These are phyloP conservation scores for Olyra latifolia DNA, from an alignment of 176 grass and related monocot genomes.

Conservation along the genomic window DNA sequence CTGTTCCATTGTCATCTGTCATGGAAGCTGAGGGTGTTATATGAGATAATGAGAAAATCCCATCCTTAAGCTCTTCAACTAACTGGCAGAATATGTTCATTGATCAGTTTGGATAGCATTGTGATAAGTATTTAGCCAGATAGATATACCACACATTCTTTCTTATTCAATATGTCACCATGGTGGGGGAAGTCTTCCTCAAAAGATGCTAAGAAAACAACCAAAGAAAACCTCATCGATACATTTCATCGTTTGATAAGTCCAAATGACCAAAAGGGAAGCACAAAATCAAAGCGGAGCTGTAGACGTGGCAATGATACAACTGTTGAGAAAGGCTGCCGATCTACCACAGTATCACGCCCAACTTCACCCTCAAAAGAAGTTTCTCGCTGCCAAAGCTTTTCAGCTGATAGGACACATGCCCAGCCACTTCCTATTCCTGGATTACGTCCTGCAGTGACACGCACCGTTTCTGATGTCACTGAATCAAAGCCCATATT, in stretches of 20 bases:
- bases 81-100: conserved; percentile 42
- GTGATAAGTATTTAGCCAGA: not conserved
- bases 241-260: conserved; percentile 89
- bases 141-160: conserved; percentile 31
- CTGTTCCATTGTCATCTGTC: conserved; percentile 5
- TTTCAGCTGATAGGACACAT: conserved; percentile 62
- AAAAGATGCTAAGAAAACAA: conserved; percentile 89
- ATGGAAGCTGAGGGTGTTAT: conserved; percentile 23
- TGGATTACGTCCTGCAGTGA: conserved; percentile 45
- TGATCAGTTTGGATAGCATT: conserved; percentile 29
- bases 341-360: conserved; percentile 81
- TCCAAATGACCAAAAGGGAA: conserved; percentile 80
- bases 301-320: conserved; percentile 47
- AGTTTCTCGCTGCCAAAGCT: conserved; percentile 96
- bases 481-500: conserved; percentile 67
- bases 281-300: conserved; percentile 61
- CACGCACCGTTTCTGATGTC: conserved; percentile 69
- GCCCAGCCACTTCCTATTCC: conserved; percentile 89
- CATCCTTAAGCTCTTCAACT: conserved; percentile 16
- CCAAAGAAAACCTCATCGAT: conserved; percentile 91
- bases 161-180: conserved; percentile 68
- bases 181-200: conserved; percentile 90
- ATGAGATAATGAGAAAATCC: conserved; percentile 19
- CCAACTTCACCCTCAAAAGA: conserved; percentile 85
- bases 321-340: conserved; percentile 68